Percentiles rank a stretch among this genome's conserved stretches.
These are phyloP conservation scores for Mucor lusitanicus DNA, from an alignment of 371 early-diverging fungal species.

Conservation along the genomic window DNA sequence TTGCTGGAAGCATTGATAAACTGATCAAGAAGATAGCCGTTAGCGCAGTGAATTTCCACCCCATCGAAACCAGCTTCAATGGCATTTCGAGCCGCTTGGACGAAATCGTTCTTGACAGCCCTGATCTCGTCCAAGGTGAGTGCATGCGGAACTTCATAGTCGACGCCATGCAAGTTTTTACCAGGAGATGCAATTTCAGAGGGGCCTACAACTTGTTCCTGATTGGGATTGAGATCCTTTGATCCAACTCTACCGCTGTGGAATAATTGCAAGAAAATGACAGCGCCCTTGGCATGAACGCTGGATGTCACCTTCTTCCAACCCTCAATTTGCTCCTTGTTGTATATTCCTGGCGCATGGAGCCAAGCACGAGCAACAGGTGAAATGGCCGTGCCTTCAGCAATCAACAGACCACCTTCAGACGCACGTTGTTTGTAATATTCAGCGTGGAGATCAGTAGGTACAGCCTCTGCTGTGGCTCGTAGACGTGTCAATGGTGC, in stretches of 20 bases:
- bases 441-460: constrained; percentile 39
- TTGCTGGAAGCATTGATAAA: constrained; percentile 50
- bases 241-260: constrained; percentile 27
- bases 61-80: constrained; percentile 46
- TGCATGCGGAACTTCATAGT: constrained; percentile 14
- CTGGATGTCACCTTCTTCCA: constrained; percentile 59
- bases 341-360: constrained; percentile 39
- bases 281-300: constrained; percentile 54
- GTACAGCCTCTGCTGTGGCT: constrained; percentile 14
- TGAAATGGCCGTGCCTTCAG: constrained; percentile 46
- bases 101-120: constrained; percentile 59
- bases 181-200: not conserved
- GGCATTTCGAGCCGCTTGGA: constrained; percentile 42
- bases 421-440: constrained; percentile 55
- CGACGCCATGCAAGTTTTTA: not conserved
- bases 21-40: constrained; percentile 63
- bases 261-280: constrained; percentile 57
- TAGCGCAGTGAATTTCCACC: constrained; percentile 48
- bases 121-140: constrained; percentile 41
- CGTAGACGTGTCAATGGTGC: constrained; percentile 54
- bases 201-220: constrained; percentile 1
- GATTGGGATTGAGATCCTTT: not conserved
- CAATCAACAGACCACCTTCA: constrained; percentile 47
- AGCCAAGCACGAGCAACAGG: constrained; percentile 33
- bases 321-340: not conserved